Evolutionary conservation across 2,329 filamentous ascomycete species (phyloP), one percentile per base, ranked within the genome.

Genomic region (Rutstroemia sp.): DNA sequence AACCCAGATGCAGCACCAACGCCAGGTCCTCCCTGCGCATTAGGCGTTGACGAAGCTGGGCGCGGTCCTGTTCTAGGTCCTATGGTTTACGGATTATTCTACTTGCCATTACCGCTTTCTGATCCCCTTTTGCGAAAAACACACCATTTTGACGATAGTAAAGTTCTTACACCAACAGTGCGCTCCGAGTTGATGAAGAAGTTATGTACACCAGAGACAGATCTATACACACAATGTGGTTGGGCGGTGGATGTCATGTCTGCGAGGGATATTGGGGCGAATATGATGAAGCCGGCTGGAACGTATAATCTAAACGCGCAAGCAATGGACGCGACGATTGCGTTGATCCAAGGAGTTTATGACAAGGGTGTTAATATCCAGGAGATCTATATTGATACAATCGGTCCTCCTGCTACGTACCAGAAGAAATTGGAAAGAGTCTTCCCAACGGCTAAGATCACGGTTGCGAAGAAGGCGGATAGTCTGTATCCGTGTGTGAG

Each of bases 341-440:
- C 82, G 41, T 77, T 99, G 52, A 92, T 97, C 66, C 78, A 83
- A 55, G 85, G 84, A 38, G 88, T 96, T 4, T 79, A 94, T 38
- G 83, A 82, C 8, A 78, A 79, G 19, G 89, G 90, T 38, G 88
- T 97, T 60, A 91, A 95, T 70, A 77, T 97, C 4, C 81, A 78
- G 57, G 90, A 96, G 71, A 88, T 99, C 52, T 99, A 91, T 71
- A 92, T 99, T 69, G 92, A 99, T 73, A 97, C 92, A 2, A 88
- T 97, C 67, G 92, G 92, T 37, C 87, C 80, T 56, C 92, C 92
- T 1, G 83, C 81, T 18, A 76, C 83, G 4, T 96, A 97, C 75
- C 92, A 97, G 76, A 83, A 81, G 67, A 90, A 87, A 68, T 77
- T 99, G 54, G 87, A 92, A 73, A 79, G 84, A 59, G 78, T 95